These are phyloP conservation scores for Raffaelea albimanens DNA, from an alignment of 2,329 filamentous ascomycete species.

Conservation along the genomic window DNA sequence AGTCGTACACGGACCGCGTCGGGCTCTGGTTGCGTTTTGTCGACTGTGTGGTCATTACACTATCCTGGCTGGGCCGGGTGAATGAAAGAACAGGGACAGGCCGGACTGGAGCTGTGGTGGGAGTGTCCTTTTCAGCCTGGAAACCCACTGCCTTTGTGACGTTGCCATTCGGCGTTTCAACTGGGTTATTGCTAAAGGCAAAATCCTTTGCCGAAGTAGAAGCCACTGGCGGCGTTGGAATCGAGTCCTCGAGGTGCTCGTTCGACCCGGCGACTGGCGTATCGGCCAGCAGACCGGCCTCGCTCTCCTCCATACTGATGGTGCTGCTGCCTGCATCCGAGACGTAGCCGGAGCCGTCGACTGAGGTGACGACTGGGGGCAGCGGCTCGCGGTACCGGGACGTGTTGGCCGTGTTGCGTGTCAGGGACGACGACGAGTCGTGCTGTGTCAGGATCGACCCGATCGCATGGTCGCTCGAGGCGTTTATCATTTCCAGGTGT, in stretches of 20 bases:
- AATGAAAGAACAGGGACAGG: slow-evolving; percentile 35
- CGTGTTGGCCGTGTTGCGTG: slow-evolving; percentile 42
- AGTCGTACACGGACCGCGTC: slow-evolving; percentile 27
- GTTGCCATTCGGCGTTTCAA: too few species aligned
- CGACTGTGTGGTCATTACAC: slow-evolving; percentile 11
- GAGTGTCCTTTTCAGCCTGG: too few species aligned
- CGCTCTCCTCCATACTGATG: slow-evolving; percentile 22
- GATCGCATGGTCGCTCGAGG: slow-evolving; percentile 51
- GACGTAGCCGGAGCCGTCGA: slow-evolving; percentile 55
- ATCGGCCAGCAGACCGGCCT: slow-evolving; percentile 20
- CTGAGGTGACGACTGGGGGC: slow-evolving; percentile 60
- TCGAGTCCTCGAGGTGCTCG: neutral
- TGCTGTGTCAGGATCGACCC: slow-evolving; percentile 48
- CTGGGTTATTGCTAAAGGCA: too few species aligned
- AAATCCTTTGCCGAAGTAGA: too few species aligned
- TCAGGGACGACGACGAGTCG: slow-evolving; percentile 30
- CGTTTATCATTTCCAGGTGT: slow-evolving; percentile 26
- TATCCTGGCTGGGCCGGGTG: slow-evolving; percentile 27
- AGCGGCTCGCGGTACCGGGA: slow-evolving; percentile 54
- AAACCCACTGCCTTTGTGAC: too few species aligned
- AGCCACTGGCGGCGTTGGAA: too few species aligned
- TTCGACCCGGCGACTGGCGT: slow-evolving; percentile 4
- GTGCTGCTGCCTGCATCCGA: slow-evolving; percentile 42
- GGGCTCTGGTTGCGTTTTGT: neutral
- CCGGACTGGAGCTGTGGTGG: too few species aligned